Percentiles rank a stretch among this genome's conserved stretches.
Evolutionary conservation across 225 moss, liverwort and hornwort genomes (phyloP).

Genomic region (Bryum argenteum): DNA sequence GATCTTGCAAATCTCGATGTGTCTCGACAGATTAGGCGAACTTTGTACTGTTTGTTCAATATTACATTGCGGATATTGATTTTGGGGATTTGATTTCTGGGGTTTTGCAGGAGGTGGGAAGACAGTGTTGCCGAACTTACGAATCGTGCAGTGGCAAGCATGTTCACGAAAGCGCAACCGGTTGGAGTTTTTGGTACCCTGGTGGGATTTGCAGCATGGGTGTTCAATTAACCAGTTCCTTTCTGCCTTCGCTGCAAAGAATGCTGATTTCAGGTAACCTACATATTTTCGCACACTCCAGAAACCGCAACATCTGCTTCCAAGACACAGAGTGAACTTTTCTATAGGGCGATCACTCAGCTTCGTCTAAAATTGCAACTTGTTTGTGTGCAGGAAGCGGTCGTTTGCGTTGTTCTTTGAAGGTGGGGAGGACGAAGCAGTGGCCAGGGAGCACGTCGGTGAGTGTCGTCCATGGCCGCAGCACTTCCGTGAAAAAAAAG

Average conservation of each 20-base stretch:
- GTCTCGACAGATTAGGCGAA: too few species aligned
- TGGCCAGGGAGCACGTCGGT: conserved; percentile 50
- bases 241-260: conserved; percentile 65
- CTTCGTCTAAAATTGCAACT: too few species aligned
- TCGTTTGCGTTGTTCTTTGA: conserved; percentile 65
- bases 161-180: conserved; percentile 50
- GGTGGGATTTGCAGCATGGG: conserved; percentile 71
- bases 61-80: neutral
- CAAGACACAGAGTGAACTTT: neutral
- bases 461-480: conserved; percentile 63
- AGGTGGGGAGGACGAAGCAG: conserved; percentile 59
- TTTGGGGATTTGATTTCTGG: neutral
- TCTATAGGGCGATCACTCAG: too few species aligned
- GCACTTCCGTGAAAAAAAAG: conserved; percentile 62
- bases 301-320: too few species aligned
- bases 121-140: conserved; percentile 39
- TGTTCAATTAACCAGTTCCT: conserved; percentile 64
- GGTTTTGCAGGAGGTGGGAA: conserved; percentile 51
- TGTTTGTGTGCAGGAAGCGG: conserved; percentile 47
- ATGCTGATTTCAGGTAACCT: conserved; percentile 54
- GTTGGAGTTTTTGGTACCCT: conserved; percentile 63
- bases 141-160: conserved; percentile 67
- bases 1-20: too few species aligned
- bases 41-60: too few species aligned
- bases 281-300: neutral